phyloP scores from a whole-genome alignment of 441 rosid genomes.

The Erodium texanum region DNA sequence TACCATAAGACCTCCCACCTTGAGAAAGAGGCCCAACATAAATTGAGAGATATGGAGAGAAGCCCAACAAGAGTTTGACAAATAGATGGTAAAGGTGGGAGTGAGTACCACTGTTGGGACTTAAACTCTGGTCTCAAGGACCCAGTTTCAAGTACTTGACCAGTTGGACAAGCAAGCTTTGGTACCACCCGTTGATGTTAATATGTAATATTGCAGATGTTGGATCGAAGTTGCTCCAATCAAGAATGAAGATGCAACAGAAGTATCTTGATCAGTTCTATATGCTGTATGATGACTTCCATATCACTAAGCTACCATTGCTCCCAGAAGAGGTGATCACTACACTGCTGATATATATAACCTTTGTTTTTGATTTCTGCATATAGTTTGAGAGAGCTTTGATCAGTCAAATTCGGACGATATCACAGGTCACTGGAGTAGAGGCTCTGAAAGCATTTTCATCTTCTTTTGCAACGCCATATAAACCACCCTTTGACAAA shows the following conservation, averaged over 20 bases:
- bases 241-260: slow-evolving; percentile 96
- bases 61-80: too few relatives aligned
- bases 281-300: slow-evolving; percentile 93
- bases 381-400: background rate
- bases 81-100: too few relatives aligned
- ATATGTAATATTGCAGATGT: slow-evolving; percentile 33
- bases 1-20: too few relatives aligned
- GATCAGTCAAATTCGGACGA: slow-evolving; percentile 13
- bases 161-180: too few relatives aligned
- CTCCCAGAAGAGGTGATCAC: slow-evolving; percentile 76
- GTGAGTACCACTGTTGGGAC: too few relatives aligned
- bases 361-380: background rate
- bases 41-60: too few relatives aligned
- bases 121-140: too few relatives aligned
- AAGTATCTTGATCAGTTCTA: slow-evolving; percentile 97
- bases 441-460: slow-evolving; percentile 81
- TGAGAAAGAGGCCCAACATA: too few relatives aligned
- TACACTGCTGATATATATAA: background rate
- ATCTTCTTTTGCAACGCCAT: slow-evolving; percentile 46
- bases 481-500: slow-evolving; percentile 37
- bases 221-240: slow-evolving; percentile 81
- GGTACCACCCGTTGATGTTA: too few relatives aligned
- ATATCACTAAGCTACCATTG: slow-evolving; percentile 90
- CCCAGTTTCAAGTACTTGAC: too few relatives aligned
- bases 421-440: slow-evolving; percentile 79